Conservation (phyloP, 2,329 filamentous ascomycete genomes). For the Fusarium tupiense region DNA sequence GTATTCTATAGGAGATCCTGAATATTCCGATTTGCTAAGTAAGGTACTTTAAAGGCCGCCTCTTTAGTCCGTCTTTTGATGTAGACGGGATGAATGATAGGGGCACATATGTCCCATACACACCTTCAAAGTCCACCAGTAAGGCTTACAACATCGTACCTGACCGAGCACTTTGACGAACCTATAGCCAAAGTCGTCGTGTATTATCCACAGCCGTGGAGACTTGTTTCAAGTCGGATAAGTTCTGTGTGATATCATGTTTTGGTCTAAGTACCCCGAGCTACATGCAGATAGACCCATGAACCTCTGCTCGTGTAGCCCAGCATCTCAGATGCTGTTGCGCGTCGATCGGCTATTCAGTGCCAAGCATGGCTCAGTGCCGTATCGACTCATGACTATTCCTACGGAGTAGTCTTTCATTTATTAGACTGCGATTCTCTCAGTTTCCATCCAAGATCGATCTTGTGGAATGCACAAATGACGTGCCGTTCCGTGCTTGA, state of each 20-base stretch:
- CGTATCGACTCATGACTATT: background rate
- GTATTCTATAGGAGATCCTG: background rate
- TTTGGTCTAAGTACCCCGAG: background rate
- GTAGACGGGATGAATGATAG: background rate
- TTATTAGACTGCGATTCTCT: background rate
- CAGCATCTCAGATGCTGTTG: background rate
- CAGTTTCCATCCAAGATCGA: constrained; percentile 5
- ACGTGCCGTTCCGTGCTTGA: constrained; percentile 34
- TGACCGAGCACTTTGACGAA: background rate
- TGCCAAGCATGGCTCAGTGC: background rate
- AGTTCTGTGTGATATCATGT: background rate
- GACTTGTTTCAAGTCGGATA: background rate
- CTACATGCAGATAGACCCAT: background rate
- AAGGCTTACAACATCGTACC: background rate
- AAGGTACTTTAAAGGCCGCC: too few relatives aligned
- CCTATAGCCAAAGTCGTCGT: background rate
- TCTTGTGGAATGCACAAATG: constrained; percentile 33
- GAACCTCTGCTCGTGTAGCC: background rate
- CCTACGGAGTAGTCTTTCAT: background rate
- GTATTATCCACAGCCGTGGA: background rate
- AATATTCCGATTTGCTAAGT: background rate
- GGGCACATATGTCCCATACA: background rate
- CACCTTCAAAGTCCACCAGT: background rate
- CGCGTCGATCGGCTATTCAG: background rate
- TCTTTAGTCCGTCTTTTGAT: background rate